Evolutionary conservation across 176 grass and related monocot genomes (phyloP), one percentile per base, ranked within the genome.

Genomic region (Tillandsia leiboldiana): DNA sequence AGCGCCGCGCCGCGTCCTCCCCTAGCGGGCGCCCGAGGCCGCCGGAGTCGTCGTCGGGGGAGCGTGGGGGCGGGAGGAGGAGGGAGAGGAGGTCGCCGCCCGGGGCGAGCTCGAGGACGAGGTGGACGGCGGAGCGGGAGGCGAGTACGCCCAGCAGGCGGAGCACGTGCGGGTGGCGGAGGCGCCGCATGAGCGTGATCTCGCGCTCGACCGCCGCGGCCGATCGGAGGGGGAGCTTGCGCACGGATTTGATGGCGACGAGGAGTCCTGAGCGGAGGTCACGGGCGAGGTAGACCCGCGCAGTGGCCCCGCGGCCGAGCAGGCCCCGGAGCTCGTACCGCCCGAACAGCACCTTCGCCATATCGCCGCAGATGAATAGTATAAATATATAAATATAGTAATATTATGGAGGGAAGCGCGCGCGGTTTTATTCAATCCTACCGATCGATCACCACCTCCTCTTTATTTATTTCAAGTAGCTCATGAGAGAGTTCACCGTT

Each of bases 51-150:
- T 12, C 9, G 65, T 13, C 26, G 5, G 15, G 2, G 42, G 18
- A 15, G 65, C 64, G 64, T 26, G 28, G 11, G 27, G 26, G 28
- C 14, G 29, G 33, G 65, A 15, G 65, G 56, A 61, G 56, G 13
- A 76, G 51, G 10, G 76, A 49, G 73, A 75, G 75, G 53, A 84
- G 54, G 50, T 84, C 76, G 20, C 82, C 82, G 51, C 82, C 82
- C 52, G 63, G 72, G 18, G 76, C 57, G 12, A 75, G 65, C 77
- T 84, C 82, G 53, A 84, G 51, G 28, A 79, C 82, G 29, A 84
- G 51, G 69, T 70, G 75, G 27, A 84, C 75, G 11, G 63, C 48
- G 50, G 77, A 75, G 26, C 68, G 58, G 2, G 82, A 66, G 24
- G 82, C 82, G 70, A 84, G 77, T 17, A 84, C 76, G 9, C 79